Evolutionary conservation across 2,329 filamentous ascomycete species (phyloP).

Genomic region (Blumeria graminis): DNA sequence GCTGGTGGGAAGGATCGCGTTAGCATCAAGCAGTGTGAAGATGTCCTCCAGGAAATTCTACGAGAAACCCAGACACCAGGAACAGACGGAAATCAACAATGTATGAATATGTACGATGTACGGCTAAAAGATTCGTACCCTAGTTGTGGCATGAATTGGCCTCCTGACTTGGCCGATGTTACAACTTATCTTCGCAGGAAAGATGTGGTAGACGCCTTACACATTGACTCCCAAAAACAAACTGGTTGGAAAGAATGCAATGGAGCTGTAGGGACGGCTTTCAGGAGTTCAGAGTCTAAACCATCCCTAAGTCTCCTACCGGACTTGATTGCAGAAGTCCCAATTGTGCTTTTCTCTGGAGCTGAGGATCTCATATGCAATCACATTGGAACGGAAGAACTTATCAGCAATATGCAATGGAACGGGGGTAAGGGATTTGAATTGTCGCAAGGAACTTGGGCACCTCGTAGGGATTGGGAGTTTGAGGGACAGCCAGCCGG

Average conservation of each 20-base stretch:
- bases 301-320: constrained; percentile 57
- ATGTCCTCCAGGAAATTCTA: constrained; percentile 50
- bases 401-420: constrained; percentile 82
- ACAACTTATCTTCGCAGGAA: constrained; percentile 61
- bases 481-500: constrained; percentile 76
- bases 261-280: constrained; percentile 48
- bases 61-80: constrained; percentile 32
- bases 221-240: constrained; percentile 59
- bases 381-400: constrained; percentile 72
- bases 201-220: constrained; percentile 60
- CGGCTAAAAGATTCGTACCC: constrained; percentile 58
- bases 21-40: constrained; percentile 48
- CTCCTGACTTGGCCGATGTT: constrained; percentile 54
- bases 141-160: constrained; percentile 95
- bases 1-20: constrained; percentile 35
- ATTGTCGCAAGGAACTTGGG: constrained; percentile 62
- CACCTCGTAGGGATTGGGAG: constrained; percentile 79
- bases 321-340: constrained; percentile 49
- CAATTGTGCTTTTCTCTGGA: constrained; percentile 73
- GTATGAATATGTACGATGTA: constrained; percentile 94
- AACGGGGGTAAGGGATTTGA: constrained; percentile 84
- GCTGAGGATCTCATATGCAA: constrained; percentile 94
- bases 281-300: constrained; percentile 43
- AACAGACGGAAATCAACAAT: constrained; percentile 29
- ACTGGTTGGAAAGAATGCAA: constrained; percentile 86